A percentile compares a stretch with the other conserved stretches of the same genome.
Conservation (phyloP, 179 eudicot species). For the Pouteria campechiana region DNA sequence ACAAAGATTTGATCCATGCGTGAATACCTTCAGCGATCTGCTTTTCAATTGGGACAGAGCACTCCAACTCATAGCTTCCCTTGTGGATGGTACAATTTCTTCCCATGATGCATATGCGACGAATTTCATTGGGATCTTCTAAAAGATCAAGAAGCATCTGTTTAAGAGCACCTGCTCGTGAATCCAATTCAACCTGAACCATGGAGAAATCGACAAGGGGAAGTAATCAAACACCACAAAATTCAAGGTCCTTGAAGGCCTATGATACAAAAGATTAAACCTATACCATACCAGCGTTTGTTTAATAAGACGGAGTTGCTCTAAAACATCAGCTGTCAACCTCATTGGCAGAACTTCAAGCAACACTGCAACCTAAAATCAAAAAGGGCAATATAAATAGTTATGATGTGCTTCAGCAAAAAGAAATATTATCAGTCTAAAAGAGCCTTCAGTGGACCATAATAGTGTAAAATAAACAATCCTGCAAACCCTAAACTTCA, state of each 20-base stretch:
- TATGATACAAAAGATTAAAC: neutral
- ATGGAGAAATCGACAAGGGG: no score
- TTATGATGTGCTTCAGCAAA: no score
- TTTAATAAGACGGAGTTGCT: slow-evolving; percentile 90
- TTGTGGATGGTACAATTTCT: slow-evolving; percentile 63
- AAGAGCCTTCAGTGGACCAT: no score
- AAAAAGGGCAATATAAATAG: no score
- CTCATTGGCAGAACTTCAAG: slow-evolving; percentile 91
- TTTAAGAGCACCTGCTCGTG: slow-evolving; percentile 81
- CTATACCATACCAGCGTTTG: slow-evolving; percentile 61
- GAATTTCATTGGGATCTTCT: slow-evolving; percentile 88
- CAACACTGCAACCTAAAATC: slow-evolving; percentile 65
- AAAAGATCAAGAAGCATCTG: slow-evolving; percentile 96
- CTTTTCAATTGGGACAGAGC: slow-evolving; percentile 71
- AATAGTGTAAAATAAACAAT: no score
- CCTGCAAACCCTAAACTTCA: no score
- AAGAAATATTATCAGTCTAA: no score
- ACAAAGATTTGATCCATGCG: no score
- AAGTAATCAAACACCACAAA: no score
- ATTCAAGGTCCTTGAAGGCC: neutral
- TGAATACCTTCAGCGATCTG: slow-evolving; percentile 93
- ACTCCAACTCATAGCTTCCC: slow-evolving; percentile 44
- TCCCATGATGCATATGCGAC: slow-evolving; percentile 86
- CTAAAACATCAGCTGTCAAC: slow-evolving; percentile 69
- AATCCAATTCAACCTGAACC: slow-evolving; percentile 87